These are phyloP conservation scores for Musa acuminata DNA, from an alignment of 176 grass and related monocot species.

Conservation along the genomic window DNA sequence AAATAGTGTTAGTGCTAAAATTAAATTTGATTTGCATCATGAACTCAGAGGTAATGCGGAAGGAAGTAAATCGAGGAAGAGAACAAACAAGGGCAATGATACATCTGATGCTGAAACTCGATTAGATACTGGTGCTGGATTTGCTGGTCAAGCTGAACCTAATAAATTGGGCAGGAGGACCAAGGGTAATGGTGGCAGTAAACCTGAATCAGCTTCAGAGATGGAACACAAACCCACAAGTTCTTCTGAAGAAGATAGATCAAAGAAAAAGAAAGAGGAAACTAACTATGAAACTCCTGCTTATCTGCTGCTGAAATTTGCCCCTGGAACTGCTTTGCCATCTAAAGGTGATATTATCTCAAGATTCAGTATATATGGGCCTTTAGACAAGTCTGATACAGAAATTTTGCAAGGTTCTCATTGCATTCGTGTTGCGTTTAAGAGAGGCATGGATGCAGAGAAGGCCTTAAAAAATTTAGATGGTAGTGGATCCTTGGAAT, in stretches of 20 bases:
- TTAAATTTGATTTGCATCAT: neutral
- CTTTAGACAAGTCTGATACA: slow-evolving; percentile 36
- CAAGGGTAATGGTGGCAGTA: neutral
- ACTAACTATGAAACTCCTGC: neutral
- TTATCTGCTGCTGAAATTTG: neutral
- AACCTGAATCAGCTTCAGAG: neutral
- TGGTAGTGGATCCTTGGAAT: slow-evolving; percentile 43
- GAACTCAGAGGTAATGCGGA: neutral
- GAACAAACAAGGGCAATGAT: neutral
- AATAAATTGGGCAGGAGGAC: slow-evolving; percentile 1
- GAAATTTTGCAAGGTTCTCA: slow-evolving; percentile 25
- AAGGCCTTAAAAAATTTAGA: slow-evolving; percentile 28
- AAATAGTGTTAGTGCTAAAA: neutral
- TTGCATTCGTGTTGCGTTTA: slow-evolving; percentile 50
- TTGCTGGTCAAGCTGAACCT: slow-evolving; percentile 1
- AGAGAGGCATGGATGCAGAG: slow-evolving; percentile 39
- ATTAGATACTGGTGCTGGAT: neutral
- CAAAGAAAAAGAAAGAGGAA: neutral
- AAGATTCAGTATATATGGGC: slow-evolving; percentile 44
- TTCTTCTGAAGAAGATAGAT: neutral
- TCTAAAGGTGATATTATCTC: slow-evolving; percentile 52
- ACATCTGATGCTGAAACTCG: neutral
- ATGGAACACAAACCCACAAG: neutral
- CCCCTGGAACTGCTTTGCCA: slow-evolving; percentile 30
- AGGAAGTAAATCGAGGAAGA: no score